Base-by-base conservation (phyloP, 106 monocot species). In the Dendrobium officinale region DNA sequence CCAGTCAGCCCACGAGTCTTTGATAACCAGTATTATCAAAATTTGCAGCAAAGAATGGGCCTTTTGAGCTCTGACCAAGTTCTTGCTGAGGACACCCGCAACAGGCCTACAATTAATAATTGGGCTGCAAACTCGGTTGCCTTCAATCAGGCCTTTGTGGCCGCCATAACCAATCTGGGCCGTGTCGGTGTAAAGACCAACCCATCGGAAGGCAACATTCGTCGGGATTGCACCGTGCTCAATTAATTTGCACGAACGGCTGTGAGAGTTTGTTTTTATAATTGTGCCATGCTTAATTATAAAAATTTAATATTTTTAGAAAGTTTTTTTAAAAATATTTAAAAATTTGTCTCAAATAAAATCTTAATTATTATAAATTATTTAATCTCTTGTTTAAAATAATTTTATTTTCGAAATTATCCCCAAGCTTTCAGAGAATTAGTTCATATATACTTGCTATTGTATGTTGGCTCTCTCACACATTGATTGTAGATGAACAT, bases 11-110 rank as follows among this genome's bases (percentile, higher is more conserved):
- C 94, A 8, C 75, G 73, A 6, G 55, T 41, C 31, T 91, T 93
- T 77, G 93, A 93, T 80, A 91, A 91, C 86, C 89, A 86, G 73
- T 93, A 93, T 85, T 93, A 31, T 84, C 82, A 70, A 80, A 93
- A 93, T 78, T 82, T 93, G 17, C 91, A 87, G 75, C 75, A 75
- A 3, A 84, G 93, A 42, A 89, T 80, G 91, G 93, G 93, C 37
- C 82, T 93, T 49, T 83, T 93, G 47, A 78, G 77, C 51, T 93
- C 93, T 3, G 93, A 93, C 77, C 88, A 91, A 77, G 77, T 81
- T 29, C 87, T 93, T 47, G 80, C 70, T 77, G 27, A 84, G 5
- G 89, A 93, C 70, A 10, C 19, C 0, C 72, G 89, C 9, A 84
- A 89, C 72, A 59, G 80, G 31, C 74, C 78, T 10, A 79, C 79